Evolutionary conservation across 768 basidiomycete species (phyloP), one percentile per base, ranked within the genome.

Genomic region (Calocybe cyanea): DNA sequence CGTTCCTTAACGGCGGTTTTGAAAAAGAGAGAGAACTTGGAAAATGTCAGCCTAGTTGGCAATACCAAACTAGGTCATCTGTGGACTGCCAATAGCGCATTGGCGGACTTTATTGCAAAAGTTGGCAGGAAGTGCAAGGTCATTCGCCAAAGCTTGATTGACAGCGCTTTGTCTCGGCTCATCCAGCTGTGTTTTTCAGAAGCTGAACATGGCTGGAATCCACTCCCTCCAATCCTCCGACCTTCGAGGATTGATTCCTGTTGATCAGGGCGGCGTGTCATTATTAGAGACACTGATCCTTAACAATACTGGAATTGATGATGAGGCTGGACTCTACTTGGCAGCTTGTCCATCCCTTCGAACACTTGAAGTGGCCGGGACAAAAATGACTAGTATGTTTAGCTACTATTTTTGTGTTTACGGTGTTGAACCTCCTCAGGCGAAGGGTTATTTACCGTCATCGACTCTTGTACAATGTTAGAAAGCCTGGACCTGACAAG

Each of bases 101-200:
- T 85, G 4, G 53, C 62, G 2, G 56, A 68, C 18, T 75, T 86
- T 49, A 54, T 87, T 21, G 54, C 59, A 36, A 63, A 60, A 7
- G 76, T 85, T 11, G 84, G 85, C 18, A 67, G 80, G 49, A 71
- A 63, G 32, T 83, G 81, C 68, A 81, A 72, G 67, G 83, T 77
- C 47, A 24, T 63, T 59, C 7, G 34, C n/a, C n/a, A 10, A 43
- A 23, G 33, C 9, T 20, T 14, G 21, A 38, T 18, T 11, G 11
- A 41, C 15, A 19, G 15, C 15, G 11, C 19, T n/a, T 6, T 31
- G 21, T 9, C 13, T 21, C 21, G 15, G 36, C 39, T 48, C 43
- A 38, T 48, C 28, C 18, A 35, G 10, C 11, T 46, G 15, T 4
- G 31, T 45, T 24, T 7, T 20, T 11, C 50, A 85, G 85, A 63